Base-by-base conservation (phyloP, 1,284 basidiomycete species). In the Pseudozyma tsukubaensis region DNA sequence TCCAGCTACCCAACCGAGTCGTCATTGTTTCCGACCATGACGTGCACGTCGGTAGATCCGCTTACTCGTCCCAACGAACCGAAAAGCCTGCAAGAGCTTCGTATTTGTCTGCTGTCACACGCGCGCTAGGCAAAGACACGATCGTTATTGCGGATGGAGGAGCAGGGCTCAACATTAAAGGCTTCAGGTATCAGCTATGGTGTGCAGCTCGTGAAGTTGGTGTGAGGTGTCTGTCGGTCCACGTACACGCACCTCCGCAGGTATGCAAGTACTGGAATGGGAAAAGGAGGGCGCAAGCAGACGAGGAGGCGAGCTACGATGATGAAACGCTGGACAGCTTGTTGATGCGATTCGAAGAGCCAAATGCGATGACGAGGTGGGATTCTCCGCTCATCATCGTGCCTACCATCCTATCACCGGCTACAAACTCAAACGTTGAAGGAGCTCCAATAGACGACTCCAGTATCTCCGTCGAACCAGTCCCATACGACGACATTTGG, bases 281-380 rank as follows among this genome's bases (percentile, higher is more conserved):
- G 2, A 77, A 84, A 6, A 88, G 91, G 35, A 75, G 85, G 1
- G 10, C 11, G 35, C 87, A 88, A 48, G 29, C 45, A 0, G 68
- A 62, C 11, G 87, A 86, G 0, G 83, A 85, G 3, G 70, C 74
- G 10, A 70, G 69, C 63, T 98, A 97, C 80, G 85, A 88, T 7
- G 85, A 89, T 4, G 89, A 90, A 75, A 96, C 94, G 93, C 88
- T 98, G 40, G 92, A 96, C 29, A 96, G 95, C 84, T 89, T 99
- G 2, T 86, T 97, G 13, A 88, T 91, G 83, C 89, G 96, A 40
- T 98, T 91, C 78, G 96, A 99, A 86, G 96, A 98, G 84, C 96
- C 96, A 0, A 94, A 92, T 0, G 94, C 94, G 0, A 96, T 96
- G 91, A 94, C 93, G 12, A 89, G 95, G 47, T 99, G 96, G 96